A percentile compares a stretch with the other conserved stretches of the same genome.
phyloP scores from a whole-genome alignment of 805 yeast genomes.

The Debaryomyces hansenii region DNA sequence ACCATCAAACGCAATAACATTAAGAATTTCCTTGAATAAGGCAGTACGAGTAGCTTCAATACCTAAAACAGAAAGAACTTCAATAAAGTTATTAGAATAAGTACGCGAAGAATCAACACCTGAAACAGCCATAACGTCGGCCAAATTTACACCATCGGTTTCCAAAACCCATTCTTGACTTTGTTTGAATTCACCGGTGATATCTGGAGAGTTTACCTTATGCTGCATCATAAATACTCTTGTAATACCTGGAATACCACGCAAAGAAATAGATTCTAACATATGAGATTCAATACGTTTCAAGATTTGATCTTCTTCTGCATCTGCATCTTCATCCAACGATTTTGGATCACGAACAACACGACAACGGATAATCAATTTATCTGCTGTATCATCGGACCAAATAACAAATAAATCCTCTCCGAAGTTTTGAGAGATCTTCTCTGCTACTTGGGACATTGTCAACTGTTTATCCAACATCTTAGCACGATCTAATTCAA shows the following conservation, averaged over 20 bases:
- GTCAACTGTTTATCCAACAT: conserved; percentile 97
- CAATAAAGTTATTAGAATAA: conserved; percentile 96
- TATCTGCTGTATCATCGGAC: conserved; percentile 99
- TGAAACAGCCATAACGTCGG: conserved; percentile 91
- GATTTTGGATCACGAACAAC: conserved; percentile 95
- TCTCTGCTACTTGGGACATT: conserved; percentile 97
- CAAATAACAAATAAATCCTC: conserved; percentile 96
- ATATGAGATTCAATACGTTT: conserved; percentile 94
- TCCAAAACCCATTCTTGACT: conserved; percentile 97
- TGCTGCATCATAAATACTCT: conserved; percentile 91
- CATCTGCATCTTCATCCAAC: conserved; percentile 89
- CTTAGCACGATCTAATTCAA: conserved; percentile 96
- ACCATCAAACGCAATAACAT: conserved; percentile 99
- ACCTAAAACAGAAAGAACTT: conserved; percentile 91
- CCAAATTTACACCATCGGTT: conserved; percentile 96
- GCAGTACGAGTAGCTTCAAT: conserved; percentile 98
- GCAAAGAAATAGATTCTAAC: conserved; percentile 89
- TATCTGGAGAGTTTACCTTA: conserved; percentile 69
- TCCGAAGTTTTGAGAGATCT: conserved; percentile 87
- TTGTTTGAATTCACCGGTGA: conserved; percentile 82
- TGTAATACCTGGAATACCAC: conserved; percentile 93
- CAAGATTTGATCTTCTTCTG: conserved; percentile 95
- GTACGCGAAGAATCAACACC: conserved; percentile 92
- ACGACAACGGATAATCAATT: conserved; percentile 95
- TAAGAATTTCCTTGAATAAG: conserved; percentile 87